Base-by-base conservation (phyloP, 495 filamentous ascomycete species). In the Aspergillus egyptiacus region DNA sequence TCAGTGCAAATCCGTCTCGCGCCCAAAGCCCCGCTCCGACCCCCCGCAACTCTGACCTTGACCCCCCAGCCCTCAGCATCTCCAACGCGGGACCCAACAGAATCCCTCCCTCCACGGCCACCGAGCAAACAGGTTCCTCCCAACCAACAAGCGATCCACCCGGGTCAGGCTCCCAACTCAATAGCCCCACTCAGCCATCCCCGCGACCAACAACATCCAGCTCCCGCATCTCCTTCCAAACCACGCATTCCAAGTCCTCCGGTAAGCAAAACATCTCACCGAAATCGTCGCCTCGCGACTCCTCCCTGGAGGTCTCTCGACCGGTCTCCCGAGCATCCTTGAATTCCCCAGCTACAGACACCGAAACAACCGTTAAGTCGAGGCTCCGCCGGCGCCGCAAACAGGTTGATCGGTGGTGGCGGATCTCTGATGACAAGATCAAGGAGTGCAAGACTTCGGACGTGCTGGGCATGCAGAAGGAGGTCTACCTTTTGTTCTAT, bases 401-500 rank as follows among this genome's bases (percentile, higher is more conserved):
- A 54, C 56, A 71, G n/a, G 79, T 70, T 46, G 78, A 86, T 56
- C 78, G 87, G 15, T 99, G 93, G 93, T 99, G 93, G 93, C 80
- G 93, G 11, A 96, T 99, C 38, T 96, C 91, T 31, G 93, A 99
- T 61, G 93, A 97, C 28, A 96, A 96, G 61, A 78, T 97, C 48
- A 95, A 91, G 59, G 91, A 96, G 60, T 84, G 87, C 48, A 93
- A 86, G 66, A 97, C 90, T 2, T 80, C 78, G 40, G 91, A 99
- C 43, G 89, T 99, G 17, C 61, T 99, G 45, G 78, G 78, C 8
- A 96, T 96, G 91, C 89, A 96, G 64, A 84, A 83, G 54, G 93
- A 96, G 64, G 91, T 96, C 0, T 99, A 97, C 64, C 68, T 99
- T 56, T 70, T 99, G 20, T 99, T 99, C 63, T 99, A 99, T 61